Evolutionary conservation across 306 rosid genomes (phyloP).

Genomic region (Trichosanthes cucumerina): DNA sequence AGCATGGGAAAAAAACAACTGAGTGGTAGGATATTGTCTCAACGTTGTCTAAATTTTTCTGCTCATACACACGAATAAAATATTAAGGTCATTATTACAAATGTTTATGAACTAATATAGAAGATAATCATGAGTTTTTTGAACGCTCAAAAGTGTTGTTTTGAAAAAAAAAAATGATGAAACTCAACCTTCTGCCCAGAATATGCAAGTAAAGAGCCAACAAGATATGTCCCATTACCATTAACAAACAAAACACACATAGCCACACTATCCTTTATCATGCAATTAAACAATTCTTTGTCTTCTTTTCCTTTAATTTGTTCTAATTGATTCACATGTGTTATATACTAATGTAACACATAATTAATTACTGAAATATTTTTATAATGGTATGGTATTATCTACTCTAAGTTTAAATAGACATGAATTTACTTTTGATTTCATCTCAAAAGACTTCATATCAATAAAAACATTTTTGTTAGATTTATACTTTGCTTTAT

Average conservation of each 20-base stretch:
- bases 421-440: no score
- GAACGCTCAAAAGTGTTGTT: neutral
- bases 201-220: neutral
- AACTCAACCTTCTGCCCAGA: neutral
- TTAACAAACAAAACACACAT: neutral
- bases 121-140: neutral
- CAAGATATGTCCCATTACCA: slow-evolving; percentile 2
- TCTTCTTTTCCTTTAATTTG: neutral
- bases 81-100: neutral
- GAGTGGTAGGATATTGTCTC: neutral
- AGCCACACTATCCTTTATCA: neutral
- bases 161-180: neutral
- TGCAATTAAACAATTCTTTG: neutral
- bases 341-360: no score
- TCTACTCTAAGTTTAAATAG: no score
- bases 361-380: no score
- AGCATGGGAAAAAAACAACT: no score
- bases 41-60: neutral
- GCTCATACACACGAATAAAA: neutral
- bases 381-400: no score
- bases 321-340: neutral
- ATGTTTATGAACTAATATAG: neutral
- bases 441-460: no score
- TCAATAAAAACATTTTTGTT: no score
- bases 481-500: no score